Evolutionary conservation across 2,329 filamentous ascomycete genomes (phyloP), one percentile per base, ranked within the genome.

Genomic region (Fusarium zealandicum): DNA sequence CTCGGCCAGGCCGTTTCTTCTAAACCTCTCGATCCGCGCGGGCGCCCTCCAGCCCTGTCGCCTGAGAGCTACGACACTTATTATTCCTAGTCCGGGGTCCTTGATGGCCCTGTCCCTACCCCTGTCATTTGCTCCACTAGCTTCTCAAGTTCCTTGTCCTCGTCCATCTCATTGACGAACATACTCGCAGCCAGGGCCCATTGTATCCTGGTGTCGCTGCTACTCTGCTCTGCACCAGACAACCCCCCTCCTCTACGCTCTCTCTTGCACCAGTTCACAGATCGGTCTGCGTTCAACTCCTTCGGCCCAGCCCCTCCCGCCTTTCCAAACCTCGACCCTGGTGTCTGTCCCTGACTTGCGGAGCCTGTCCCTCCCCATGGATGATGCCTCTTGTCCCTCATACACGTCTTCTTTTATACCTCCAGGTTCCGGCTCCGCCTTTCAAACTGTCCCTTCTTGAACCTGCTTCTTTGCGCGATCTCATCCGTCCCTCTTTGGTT

Each of bases 371-470:
- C 54, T 52, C 46, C 59, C 51, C 66, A 69, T 68, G 65, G 66
- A 68, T 69, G 59, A 69, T 69, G 66, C 67, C 59, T 69, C 61
- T 56, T 54, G 40, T 50, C 46, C 61, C 54, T 57, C 47, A 61
- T 66, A 68, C 65, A 63, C 60, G 51, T 63, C 56, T 64, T 57
- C 66, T 69, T 57, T 69, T 69, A 69, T 69, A 69, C 66, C 59
- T 63, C 67, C 51, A 66, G 67, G 67, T 65, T 68, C 65, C 66
- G 48, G 56, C 64, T 61, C 63, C 66, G 61, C 62, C 63, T 57
- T 56, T 65, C 55, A 45, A 57, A 44, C 38, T 61, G 51, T 51
- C 54, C 53, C 65, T 56, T 68, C 56, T 56, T 61, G 51, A 57
- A 64, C 54, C 52, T 59, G 55, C 51, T 64, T 64, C 64, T 54